Evolutionary conservation across 2,329 filamentous ascomycete species (phyloP).

Genomic region (Cladophialophora bantiana): DNA sequence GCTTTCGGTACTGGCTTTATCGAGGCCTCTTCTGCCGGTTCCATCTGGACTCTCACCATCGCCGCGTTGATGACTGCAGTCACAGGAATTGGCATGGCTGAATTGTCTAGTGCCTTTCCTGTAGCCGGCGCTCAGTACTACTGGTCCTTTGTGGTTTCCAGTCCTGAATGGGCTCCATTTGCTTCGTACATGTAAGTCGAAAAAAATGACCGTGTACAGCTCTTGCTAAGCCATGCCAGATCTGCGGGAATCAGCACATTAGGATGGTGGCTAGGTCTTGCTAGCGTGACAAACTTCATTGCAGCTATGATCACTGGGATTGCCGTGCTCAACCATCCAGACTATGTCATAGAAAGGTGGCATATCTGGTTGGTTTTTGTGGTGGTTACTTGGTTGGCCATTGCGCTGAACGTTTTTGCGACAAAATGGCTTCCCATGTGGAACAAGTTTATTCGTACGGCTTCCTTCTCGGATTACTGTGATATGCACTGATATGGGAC

Average conservation of each 20-base stretch:
- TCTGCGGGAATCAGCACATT: conserved; percentile 29
- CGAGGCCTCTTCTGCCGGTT: conserved; percentile 27
- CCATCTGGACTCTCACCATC: conserved; percentile 30
- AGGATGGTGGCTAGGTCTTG: conserved; percentile 33
- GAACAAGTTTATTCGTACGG: conserved; percentile 28
- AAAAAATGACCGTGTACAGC: background rate
- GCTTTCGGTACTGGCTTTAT: conserved; percentile 30
- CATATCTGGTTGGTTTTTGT: conserved; percentile 33
- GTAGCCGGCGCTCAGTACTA: conserved; percentile 33
- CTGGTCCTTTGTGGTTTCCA: conserved; percentile 31
- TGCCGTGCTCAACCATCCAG: conserved; percentile 19
- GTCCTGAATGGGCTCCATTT: conserved; percentile 23
- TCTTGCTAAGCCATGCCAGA: conserved; percentile 12
- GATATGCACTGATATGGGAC: background rate
- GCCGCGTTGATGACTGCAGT: conserved; percentile 28
- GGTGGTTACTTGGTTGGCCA: conserved; percentile 23
- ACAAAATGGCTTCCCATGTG: conserved; percentile 23
- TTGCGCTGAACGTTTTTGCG: conserved; percentile 24
- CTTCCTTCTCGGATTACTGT: background rate
- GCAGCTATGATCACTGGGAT: conserved; percentile 30
- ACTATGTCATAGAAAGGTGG: conserved; percentile 25
- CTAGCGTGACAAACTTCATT: conserved; percentile 31
- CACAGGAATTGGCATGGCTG: conserved; percentile 30
- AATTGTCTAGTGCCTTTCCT: conserved; percentile 23
- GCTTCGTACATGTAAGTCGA: conserved; percentile 30